Evolutionary conservation across 768 basidiomycete genomes (phyloP).

Genomic region (Hirschioporus abietinus): DNA sequence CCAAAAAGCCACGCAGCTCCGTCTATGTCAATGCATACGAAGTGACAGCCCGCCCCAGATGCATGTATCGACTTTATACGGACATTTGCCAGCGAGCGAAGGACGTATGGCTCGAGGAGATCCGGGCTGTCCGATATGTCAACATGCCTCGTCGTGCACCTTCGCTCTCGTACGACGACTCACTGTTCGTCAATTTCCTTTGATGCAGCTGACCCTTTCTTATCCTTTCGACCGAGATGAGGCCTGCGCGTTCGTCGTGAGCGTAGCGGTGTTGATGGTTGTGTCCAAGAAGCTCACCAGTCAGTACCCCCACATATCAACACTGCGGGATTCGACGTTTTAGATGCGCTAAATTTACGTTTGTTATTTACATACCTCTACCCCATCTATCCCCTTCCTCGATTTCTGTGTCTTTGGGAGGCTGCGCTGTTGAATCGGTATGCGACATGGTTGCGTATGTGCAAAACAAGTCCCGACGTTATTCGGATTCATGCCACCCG

Average conservation of each 20-base stretch:
- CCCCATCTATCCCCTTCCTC: slow-evolving; percentile 30
- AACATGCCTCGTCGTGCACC: slow-evolving; percentile 4
- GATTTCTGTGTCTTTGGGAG: neutral
- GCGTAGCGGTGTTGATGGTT: neutral
- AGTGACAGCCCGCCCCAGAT: slow-evolving; percentile 73
- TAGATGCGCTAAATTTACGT: neutral
- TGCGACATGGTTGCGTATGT: neutral
- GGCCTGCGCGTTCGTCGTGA: slow-evolving; percentile 40
- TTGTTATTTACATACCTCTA: slow-evolving; percentile 24
- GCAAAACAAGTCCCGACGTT: neutral
- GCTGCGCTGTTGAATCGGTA: neutral
- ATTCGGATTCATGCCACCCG: neutral
- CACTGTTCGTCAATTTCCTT: slow-evolving; percentile 36
- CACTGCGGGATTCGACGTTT: slow-evolving; percentile 37
- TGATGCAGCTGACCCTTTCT: slow-evolving; percentile 40
- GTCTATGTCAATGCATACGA: slow-evolving; percentile 63
- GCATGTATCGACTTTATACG: slow-evolving; percentile 67
- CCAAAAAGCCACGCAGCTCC: slow-evolving; percentile 91
- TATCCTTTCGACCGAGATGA: slow-evolving; percentile 71
- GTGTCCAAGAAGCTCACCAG: slow-evolving; percentile 50
- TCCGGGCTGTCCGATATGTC: slow-evolving; percentile 50
- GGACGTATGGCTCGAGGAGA: slow-evolving; percentile 81
- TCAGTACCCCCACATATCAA: slow-evolving; percentile 84
- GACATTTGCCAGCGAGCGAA: slow-evolving; percentile 83
- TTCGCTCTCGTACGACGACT: slow-evolving; percentile 15